Base-by-base conservation (phyloP, 306 rosid species). In the Pterocarpus macrocarpus region DNA sequence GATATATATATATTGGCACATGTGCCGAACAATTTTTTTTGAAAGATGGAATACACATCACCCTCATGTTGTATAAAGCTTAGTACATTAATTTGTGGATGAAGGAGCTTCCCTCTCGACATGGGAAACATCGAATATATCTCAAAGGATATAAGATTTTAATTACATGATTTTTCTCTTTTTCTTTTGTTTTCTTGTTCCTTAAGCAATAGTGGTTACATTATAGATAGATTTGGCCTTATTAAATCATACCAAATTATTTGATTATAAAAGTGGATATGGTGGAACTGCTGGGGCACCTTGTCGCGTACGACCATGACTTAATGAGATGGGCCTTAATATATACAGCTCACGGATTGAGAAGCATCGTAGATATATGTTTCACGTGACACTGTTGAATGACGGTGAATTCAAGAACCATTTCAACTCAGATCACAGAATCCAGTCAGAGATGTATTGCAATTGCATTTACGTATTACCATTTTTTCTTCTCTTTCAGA, bases 341-440 rank as follows among this genome's bases (percentile, higher is more conserved):
- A 50, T 34, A 35, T 55, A 56, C 77, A 73, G 66, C 53, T 73
- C 28, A 36, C 5, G 2, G 77, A 72, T 55, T 52, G 47, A 52
- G 34, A 71, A 53, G 63, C 63, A 35, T 14, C 64, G 4, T 52
- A 52, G 49, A 34, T 9, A 35, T 30, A 10, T 55, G 61, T 56
- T 16, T 73, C 12, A 56, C 11, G 53, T 22, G 28, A 22, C 28
- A 22, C 28, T 22, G 28, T 22, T 73, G 8, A 55, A 38, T 38
- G 41, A 38, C 5, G 41, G 7, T 38, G 41, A 38, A 38, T 4
- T 38, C 7, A 38, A 38, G 7, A 38, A 38, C 7, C 41, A 38
- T 38, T 38, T 1, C 41, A 38, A 38, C 41, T 38, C 5, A 38
- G 2, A 4, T 38, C 41, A 38, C 5, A 38, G 41, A 38, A 38